phyloP scores from a whole-genome alignment of 768 basidiomycete species.

The Termitomyces sp. region DNA sequence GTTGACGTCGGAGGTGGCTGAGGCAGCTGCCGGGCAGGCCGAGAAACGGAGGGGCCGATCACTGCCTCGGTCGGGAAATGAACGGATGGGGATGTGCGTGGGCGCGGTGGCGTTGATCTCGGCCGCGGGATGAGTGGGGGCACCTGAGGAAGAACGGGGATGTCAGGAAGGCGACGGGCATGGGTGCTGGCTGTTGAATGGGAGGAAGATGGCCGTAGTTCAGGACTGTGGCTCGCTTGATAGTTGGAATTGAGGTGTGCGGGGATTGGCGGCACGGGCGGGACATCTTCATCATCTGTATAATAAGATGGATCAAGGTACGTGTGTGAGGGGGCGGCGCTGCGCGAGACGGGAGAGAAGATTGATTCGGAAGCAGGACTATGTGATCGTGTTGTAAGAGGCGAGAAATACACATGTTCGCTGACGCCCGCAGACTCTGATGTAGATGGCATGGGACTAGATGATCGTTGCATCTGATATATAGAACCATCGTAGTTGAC shows the following conservation, averaged over 20 bases:
- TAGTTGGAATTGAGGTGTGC: conserved; percentile 18
- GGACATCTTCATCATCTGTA: conserved; percentile 19
- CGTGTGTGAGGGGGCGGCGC: conserved; percentile 39
- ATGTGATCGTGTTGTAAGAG: conserved; percentile 19
- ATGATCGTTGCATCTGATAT: conserved; percentile 29
- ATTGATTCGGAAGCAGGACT: conserved; percentile 49
- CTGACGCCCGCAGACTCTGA: conserved; percentile 28
- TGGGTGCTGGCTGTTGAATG: conserved; percentile 6
- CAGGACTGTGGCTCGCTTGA: conserved; percentile 2
- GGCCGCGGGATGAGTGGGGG: conserved; percentile 13
- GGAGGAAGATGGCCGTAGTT: conserved; percentile 10
- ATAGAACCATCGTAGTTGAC: conserved; percentile 35
- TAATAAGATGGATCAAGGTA: conserved; percentile 40
- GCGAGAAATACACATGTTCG: conserved; percentile 24
- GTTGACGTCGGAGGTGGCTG: conserved; percentile 3
- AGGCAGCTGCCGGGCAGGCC: conserved; percentile 12
- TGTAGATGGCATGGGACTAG: conserved; percentile 20
- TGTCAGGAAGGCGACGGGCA: conserved; percentile 17
- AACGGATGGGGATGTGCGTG: conserved; percentile 9
- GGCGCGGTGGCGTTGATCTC: conserved; percentile 19
- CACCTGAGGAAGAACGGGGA: conserved; percentile 15
- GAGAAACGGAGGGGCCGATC: background rate
- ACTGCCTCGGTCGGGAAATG: background rate
- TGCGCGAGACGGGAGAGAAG: conserved; percentile 33
- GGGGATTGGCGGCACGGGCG: conserved; percentile 35